Evolutionary conservation across 345 rosid species (phyloP).

Genomic region (rapeseed (Brassica napus)): DNA sequence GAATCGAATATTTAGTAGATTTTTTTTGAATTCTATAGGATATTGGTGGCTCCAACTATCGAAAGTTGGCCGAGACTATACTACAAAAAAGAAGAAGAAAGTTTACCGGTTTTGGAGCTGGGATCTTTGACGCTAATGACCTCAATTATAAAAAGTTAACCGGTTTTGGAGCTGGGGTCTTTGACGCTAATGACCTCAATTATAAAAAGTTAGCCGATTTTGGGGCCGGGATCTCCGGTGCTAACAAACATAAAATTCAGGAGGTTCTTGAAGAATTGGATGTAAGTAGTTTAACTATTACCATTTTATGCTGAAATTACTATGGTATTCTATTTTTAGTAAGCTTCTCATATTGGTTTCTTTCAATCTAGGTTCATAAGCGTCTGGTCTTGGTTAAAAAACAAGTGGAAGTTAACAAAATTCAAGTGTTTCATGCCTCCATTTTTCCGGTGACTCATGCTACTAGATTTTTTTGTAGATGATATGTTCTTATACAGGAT

Average conservation of each 20-base stretch:
- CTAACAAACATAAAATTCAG: constrained; percentile 75
- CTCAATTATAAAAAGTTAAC: not conserved
- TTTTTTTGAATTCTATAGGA: not conserved
- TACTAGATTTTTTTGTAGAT: constrained; percentile 29
- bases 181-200: not conserved
- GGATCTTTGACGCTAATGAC: not conserved
- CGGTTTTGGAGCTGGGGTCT: not conserved
- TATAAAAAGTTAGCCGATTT: not conserved
- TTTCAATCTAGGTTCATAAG: constrained; percentile 61
- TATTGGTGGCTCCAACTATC: not conserved
- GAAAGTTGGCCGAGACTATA: not conserved
- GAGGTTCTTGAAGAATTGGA: constrained; percentile 89
- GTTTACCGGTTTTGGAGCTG: not conserved
- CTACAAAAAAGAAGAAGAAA: not conserved
- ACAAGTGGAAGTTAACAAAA: constrained; percentile 84
- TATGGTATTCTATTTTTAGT: not conserved
- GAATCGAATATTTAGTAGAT: not conserved
- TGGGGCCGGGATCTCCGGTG: constrained; percentile 18
- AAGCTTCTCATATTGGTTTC: constrained; percentile 14
- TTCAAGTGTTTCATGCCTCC: constrained; percentile 49
- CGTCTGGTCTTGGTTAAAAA: constrained; percentile 81
- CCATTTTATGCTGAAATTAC: constrained; percentile 5
- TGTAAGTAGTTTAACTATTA: constrained; percentile 51
- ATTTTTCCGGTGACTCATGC: not conserved
- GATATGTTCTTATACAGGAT: not conserved